phyloP scores from a whole-genome alignment of 345 rosid species.

The Tarenaya hassleriana region DNA sequence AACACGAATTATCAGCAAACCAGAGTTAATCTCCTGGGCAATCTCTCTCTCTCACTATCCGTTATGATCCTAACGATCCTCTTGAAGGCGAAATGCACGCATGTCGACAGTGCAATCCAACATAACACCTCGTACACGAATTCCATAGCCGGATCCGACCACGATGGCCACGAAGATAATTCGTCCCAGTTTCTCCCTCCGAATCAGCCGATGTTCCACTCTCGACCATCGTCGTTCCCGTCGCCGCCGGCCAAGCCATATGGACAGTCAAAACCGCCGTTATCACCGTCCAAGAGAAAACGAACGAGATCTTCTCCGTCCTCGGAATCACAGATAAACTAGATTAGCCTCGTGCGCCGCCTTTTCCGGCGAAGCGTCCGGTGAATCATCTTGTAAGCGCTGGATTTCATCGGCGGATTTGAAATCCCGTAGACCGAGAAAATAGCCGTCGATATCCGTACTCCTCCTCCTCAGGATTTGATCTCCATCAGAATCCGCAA shows the following conservation, averaged over 20 bases:
- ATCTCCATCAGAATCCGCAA: conserved; percentile 30
- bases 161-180: conserved; percentile 41
- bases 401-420: conserved; percentile 52
- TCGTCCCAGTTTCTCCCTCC: conserved; percentile 66
- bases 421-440: conserved; percentile 40
- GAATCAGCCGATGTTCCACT: conserved; percentile 56
- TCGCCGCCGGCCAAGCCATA: no score
- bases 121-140: conserved; percentile 87
- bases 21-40: conserved; percentile 41
- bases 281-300: conserved; percentile 40
- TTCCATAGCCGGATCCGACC: conserved; percentile 54
- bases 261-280: conserved; percentile 27
- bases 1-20: conserved; percentile 34
- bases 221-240: conserved; percentile 49
- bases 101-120: conserved; percentile 86
- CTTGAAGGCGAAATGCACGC: conserved; percentile 82
- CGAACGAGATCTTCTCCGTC: conserved; percentile 41
- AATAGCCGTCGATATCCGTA: conserved; percentile 31
- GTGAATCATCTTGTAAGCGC: conserved; percentile 32
- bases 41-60: conserved; percentile 52
- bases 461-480: conserved; percentile 24
- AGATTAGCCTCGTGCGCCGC: conserved; percentile 51
- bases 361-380: conserved; percentile 46
- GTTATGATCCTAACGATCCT: conserved; percentile 48
- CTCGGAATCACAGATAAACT: conserved; percentile 37